phyloP scores from a whole-genome alignment of 2,329 filamentous ascomycete species.

The Penicillium sp. region DNA sequence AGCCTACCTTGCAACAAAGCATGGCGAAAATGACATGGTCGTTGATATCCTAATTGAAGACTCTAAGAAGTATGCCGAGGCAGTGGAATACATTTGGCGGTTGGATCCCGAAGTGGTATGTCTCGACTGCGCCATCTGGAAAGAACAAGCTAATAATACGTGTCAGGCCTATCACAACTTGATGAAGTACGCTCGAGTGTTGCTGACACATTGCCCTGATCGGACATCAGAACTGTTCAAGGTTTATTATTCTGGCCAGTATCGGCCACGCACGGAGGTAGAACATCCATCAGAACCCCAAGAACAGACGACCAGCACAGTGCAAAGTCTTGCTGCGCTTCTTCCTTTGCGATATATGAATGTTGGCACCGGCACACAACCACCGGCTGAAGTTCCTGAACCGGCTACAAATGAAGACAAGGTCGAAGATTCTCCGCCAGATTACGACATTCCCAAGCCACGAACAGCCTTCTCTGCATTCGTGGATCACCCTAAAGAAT shows the following conservation, averaged over 20 bases:
- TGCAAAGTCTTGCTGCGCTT: constrained; percentile 81
- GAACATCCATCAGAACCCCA: constrained; percentile 50
- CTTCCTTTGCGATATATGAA: constrained; percentile 85
- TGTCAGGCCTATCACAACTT: constrained; percentile 75
- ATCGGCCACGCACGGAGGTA: constrained; percentile 66
- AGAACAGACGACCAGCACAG: constrained; percentile 63
- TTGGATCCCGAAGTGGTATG: constrained; percentile 73
- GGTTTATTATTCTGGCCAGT: constrained; percentile 88
- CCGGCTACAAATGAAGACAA: constrained; percentile 25
- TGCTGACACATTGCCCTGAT: constrained; percentile 80
- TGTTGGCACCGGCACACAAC: constrained; percentile 49
- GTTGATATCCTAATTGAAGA: constrained; percentile 96
- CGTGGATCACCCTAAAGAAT: constrained; percentile 88
- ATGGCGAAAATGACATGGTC: constrained; percentile 88
- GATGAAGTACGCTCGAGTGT: constrained; percentile 90
- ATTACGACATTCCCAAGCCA: constrained; percentile 78
- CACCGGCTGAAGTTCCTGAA: constrained; percentile 27
- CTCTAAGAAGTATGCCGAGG: constrained; percentile 83
- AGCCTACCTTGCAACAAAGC: constrained; percentile 89
- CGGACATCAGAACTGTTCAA: constrained; percentile 86
- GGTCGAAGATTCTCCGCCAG: constrained; percentile 43
- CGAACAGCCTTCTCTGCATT: constrained; percentile 93
- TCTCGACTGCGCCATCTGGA: constrained; percentile 10
- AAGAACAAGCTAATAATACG: constrained; percentile 36
- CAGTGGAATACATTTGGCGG: constrained; percentile 86